Percentiles rank a stretch among this genome's conserved stretches.
Evolutionary conservation across 2,329 filamentous ascomycete genomes (phyloP).

Genomic region (Alternaria sp.): DNA sequence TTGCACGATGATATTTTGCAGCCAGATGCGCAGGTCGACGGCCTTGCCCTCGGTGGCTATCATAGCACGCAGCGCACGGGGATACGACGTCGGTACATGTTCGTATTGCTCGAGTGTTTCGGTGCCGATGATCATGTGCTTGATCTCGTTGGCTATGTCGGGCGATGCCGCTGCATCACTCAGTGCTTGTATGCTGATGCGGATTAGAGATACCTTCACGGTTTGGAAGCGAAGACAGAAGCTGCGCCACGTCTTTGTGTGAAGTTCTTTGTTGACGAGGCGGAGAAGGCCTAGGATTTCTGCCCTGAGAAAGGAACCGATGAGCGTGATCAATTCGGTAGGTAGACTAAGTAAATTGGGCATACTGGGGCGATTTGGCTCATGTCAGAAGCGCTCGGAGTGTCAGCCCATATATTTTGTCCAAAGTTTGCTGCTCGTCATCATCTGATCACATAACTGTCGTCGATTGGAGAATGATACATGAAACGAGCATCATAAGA

Average conservation of each 20-base stretch:
- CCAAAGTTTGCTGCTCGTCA: not conserved
- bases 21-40: not conserved
- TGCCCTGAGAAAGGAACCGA: not conserved
- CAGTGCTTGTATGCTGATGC: not conserved
- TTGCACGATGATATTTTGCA: not conserved
- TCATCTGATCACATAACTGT: not conserved
- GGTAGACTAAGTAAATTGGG: not conserved
- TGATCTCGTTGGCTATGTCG: not conserved
- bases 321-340: not conserved
- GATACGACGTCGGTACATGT: not conserved
- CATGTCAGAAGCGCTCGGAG: no score
- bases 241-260: rapidly evolving
- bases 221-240: not conserved
- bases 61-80: not conserved
- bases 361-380: not conserved
- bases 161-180: not conserved
- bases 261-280: not conserved
- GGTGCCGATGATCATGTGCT: not conserved
- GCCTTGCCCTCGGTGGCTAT: not conserved
- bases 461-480: no score
- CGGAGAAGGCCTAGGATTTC: not conserved
- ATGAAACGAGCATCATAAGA: not conserved
- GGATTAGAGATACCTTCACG: not conserved
- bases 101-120: not conserved
- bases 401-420: not conserved